Base-by-base conservation (phyloP, 306 rosid species). In the Luffa aegyptiaca region DNA sequence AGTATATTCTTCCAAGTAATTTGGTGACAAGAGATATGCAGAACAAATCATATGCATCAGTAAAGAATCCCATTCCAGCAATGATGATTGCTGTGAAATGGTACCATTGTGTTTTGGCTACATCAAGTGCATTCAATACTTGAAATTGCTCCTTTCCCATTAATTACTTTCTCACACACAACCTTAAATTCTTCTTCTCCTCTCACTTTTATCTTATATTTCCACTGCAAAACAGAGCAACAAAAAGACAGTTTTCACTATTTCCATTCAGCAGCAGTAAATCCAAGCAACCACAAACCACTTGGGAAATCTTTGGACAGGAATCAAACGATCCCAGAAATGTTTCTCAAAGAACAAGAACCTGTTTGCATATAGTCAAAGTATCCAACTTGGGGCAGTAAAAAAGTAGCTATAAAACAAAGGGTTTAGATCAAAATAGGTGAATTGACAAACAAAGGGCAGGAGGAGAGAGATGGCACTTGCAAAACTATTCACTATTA, bases 11-110 rank as follows among this genome's bases (percentile, higher is more conserved):
- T 18, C 97, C 97, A 5, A 92, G 93, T 61, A 92, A 84, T 81
- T 90, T 92, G 20, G 97, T 92, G 1, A 92, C 91, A 0, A 92
- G 83, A 5, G 97, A 90, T 44, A 90, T 58, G 56, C 97, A 89
- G 78, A 92, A 92, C 5, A 92, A 84, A 74, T 92, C 96, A 64
- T 90, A 92, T 5, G 97, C 93, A 82, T 92, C 96, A 0, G 97
- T 92, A 89, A 92, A 92, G 81, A 92, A 92, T 3, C 97, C 97
- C 93, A 92, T 89, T 84, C 97, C 97, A 5, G 96, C 90, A 10
- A 90, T 73, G 6, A 90, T 55, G 65, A 90, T 89, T 58, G 96
- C 97, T 2, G 88, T 90, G 81, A 90, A 92, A 78, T 92, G 97
- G 44, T 92, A 92, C 90, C 90, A 86, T 86, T 89, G 93, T 81